phyloP scores from a whole-genome alignment of 225 moss, liverwort and hornwort species.

The Neckera pumila region DNA sequence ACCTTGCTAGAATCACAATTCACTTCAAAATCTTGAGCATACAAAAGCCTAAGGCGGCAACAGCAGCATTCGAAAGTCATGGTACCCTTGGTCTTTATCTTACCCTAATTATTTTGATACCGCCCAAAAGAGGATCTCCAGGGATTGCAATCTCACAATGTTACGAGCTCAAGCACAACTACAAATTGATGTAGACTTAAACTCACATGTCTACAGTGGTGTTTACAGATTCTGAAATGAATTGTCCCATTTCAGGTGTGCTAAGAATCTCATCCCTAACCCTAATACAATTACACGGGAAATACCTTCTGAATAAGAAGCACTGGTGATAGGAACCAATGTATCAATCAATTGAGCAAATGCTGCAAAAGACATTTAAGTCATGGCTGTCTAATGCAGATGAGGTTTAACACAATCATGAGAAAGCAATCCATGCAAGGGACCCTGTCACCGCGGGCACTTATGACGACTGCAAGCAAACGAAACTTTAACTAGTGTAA shows the following conservation, averaged over 20 bases:
- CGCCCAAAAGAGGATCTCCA: neutral
- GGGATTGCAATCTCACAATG: neutral
- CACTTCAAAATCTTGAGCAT: neutral
- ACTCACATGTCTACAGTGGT: neutral
- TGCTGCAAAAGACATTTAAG: neutral
- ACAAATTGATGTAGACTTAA: neutral
- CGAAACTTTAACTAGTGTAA: neutral
- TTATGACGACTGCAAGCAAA: constrained; percentile 11
- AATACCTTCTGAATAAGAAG: neutral
- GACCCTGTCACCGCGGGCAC: neutral
- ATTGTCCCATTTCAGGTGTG: neutral
- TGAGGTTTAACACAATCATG: neutral
- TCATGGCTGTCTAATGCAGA: neutral
- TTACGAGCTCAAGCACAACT: neutral
- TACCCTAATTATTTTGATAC: neutral
- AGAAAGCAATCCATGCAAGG: neutral
- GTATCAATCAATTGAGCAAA: neutral
- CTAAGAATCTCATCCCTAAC: neutral
- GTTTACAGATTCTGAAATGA: neutral
- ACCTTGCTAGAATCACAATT: neutral
- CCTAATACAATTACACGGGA: neutral
- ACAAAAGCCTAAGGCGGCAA: neutral
- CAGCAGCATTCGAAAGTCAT: neutral
- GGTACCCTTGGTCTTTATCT: neutral
- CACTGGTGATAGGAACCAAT: neutral